Evolutionary conservation across 2,329 filamentous ascomycete species (phyloP), one percentile per base, ranked within the genome.

Genomic region (Penicillium freii): DNA sequence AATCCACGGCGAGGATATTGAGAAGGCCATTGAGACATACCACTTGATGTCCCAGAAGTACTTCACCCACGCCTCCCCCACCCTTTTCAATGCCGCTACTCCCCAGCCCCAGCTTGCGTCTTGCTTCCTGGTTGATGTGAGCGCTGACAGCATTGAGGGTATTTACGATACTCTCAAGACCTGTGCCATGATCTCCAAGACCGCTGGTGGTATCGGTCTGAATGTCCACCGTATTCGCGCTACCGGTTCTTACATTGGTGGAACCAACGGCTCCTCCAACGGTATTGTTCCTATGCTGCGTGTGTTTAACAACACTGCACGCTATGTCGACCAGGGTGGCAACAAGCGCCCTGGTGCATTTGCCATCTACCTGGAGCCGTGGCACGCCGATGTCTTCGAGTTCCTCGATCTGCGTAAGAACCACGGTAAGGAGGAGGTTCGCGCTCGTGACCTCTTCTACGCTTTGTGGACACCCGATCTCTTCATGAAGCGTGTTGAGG

Each of bases 131-230:
- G 91, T 99, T 66, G 94, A 97, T 77, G 97, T 99, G 89, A 99
- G 97, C 83, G 92, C 96, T 51, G 94, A 99, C 80, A 97, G 92
- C 78, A 99, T 99, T 72, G 94, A 99, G 66, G 94, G 94, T 67
- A 99, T 99, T 75, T 99, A 99, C 72, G 94, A 99, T 74, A 99
- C 94, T 19, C 85, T 99, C 68, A 99, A 99, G 87, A 97, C 91
- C 1, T 99, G 94, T 79, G 94, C 94, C 66, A 93, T 99, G 91
- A 99, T 99, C 78, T 99, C 94, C 73, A 99, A 99, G 86, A 97
- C 94, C 80, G 94, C 94, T 67, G 94, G 94, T 76, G 94, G 94
- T 75, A 97, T 99, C 75, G 94, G 94, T 70, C 83, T 99, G 64
- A 97, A 99, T 72, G 88, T 93, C 51, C 94, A 99, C 81, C 89